Percentiles rank a stretch among this genome's conserved stretches.
Evolutionary conservation across 106 monocot genomes (phyloP).

Genomic region (Gastrodia elata): DNA sequence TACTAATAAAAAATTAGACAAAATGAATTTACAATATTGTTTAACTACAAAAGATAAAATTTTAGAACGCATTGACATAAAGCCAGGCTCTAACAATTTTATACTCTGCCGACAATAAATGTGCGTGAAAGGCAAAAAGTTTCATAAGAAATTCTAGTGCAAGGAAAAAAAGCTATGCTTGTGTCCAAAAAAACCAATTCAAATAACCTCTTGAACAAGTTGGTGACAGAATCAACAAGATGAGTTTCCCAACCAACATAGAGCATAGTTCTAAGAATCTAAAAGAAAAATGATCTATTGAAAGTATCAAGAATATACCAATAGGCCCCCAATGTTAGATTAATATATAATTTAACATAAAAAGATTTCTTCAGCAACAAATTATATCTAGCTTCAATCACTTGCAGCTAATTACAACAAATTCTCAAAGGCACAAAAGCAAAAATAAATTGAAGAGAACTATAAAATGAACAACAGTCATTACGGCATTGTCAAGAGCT

Average conservation of each 20-base stretch:
- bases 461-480: background rate
- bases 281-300: background rate
- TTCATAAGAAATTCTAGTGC: background rate
- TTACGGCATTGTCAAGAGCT: slow-evolving; percentile 9
- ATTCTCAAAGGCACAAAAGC: background rate
- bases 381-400: background rate
- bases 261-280: background rate
- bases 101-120: background rate
- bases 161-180: no score
- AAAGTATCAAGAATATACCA: background rate
- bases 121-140: background rate
- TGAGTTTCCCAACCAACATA: background rate
- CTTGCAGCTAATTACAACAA: background rate
- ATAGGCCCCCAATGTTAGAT: background rate
- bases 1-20: background rate
- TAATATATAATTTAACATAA: background rate
- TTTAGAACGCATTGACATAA: background rate
- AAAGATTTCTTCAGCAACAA: background rate
- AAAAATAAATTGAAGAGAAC: background rate
- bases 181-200: no score
- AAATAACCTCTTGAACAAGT: background rate
- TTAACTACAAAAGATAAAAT: background rate
- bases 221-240: background rate
- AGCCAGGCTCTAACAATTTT: background rate
- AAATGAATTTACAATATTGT: background rate